Base-by-base conservation (phyloP, 202 grass and related monocot species). In the Dendrocalamus latiflorus region DNA sequence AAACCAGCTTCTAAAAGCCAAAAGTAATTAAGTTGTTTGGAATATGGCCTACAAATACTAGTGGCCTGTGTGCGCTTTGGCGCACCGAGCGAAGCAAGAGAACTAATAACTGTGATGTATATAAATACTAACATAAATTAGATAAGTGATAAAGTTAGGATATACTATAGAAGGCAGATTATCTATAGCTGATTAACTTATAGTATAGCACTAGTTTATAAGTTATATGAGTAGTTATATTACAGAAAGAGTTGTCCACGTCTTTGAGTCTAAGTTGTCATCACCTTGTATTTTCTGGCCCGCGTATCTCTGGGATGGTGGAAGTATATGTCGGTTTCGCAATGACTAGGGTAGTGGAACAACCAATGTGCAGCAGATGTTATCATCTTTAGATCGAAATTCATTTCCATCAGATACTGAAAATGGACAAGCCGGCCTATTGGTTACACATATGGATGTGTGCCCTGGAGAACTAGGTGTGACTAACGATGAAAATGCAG, bases 391-490 rank as follows among this genome's bases (percentile, higher is more conserved):
- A 63, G 25, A 74, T 84, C 57, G 77, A 82, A 70, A 66, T 71
- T 53, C 13, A 81, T 72, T 64, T 28, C 51, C 37, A 80, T 55
- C 72, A 68, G 87, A 95, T 82, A 39, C 24, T 69, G 85, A 81
- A 75, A 89, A 85, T 49, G 77, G 86, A 62, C 81, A 80, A 3
- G 28, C 41, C 70, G 78, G 85, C 22, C 82, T 80, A 25, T 49
- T 70, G 62, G 77, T 78, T 37, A 88, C 81, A 55, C 79, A 85
- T 55, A 93, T 98, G 93, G 95, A 99, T 88, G 56, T 99, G 70
- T 89, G 85, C 51, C 81, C 89, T 18, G 86, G 76, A 83, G 94
- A 94, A 78, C 81, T 87, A 72, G 88, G 85, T 86, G 36, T 21
- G 22, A 84, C 79, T 47, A 84, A 78, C 75, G 49, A 70, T 87